Evolutionary conservation across 495 filamentous ascomycete genomes (phyloP).

Genomic region (Penicillium herquei): DNA sequence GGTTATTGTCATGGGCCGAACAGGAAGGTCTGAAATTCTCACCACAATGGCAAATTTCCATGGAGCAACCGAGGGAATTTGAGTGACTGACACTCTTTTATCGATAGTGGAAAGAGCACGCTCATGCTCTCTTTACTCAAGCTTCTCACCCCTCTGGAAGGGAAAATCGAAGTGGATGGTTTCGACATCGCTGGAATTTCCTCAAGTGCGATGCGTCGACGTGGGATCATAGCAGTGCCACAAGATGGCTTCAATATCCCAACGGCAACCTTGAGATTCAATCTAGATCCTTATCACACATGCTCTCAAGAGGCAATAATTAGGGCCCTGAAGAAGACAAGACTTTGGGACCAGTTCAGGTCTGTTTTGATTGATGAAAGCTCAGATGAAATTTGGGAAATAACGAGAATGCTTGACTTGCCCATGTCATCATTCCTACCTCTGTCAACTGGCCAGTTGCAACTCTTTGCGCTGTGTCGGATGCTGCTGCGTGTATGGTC

Average conservation of each 20-base stretch:
- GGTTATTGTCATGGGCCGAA: conserved; percentile 1
- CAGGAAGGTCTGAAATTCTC: conserved; percentile 3
- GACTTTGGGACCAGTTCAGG: conserved; percentile 2
- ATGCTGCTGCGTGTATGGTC: neutral
- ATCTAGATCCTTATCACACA: conserved; percentile 4
- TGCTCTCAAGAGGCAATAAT: neutral
- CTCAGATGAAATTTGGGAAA: neutral
- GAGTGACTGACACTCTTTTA: neutral
- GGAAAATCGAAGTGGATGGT: neutral
- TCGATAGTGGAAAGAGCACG: conserved; percentile 3
- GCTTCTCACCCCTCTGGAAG: neutral
- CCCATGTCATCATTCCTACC: conserved; percentile 6
- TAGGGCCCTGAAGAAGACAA: neutral
- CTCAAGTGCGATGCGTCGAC: neutral
- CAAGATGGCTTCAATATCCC: conserved; percentile 7
- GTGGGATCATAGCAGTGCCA: conserved; percentile 5
- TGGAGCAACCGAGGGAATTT: too few relatives aligned
- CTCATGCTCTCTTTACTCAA: conserved; percentile 4
- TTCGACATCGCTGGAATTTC: neutral
- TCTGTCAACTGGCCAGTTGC: conserved; percentile 1
- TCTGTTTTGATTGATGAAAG: neutral
- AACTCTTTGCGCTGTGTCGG: conserved; percentile 3
- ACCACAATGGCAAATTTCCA: too few relatives aligned
- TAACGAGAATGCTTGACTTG: neutral
- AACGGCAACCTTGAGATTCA: conserved; percentile 1